Conservation (phyloP, 176 grass and related monocot genomes). For the Oryza officinalis region DNA sequence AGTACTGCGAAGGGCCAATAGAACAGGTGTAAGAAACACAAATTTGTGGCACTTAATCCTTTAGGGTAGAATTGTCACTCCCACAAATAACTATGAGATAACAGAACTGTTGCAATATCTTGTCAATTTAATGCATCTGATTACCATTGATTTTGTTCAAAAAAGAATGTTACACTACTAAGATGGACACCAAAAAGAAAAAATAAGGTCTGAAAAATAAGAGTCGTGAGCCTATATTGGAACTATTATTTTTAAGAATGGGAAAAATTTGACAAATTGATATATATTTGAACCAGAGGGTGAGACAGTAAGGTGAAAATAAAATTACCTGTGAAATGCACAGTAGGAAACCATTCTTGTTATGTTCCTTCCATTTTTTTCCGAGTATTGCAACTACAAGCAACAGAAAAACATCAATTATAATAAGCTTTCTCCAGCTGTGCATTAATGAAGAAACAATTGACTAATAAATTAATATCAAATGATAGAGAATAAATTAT, state of each 20-base stretch:
- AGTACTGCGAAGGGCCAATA: conserved; percentile 46
- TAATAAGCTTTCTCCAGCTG: conserved; percentile 5
- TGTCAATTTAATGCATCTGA: neutral
- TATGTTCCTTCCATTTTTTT: conserved; percentile 62
- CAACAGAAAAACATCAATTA: conserved; percentile 18
- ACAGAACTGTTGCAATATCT: conserved; percentile 18
- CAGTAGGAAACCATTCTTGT: conserved; percentile 87
- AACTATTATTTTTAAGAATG: conserved; percentile 31
- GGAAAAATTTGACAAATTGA: neutral
- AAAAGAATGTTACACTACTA: neutral
- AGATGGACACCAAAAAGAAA: neutral
- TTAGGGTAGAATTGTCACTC: neutral
- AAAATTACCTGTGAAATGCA: conserved; percentile 73
- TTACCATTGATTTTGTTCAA: neutral
- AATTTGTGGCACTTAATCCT: neutral
- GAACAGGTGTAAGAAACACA: conserved; percentile 10
- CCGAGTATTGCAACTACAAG: conserved; percentile 75
- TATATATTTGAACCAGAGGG: conserved; percentile 25
- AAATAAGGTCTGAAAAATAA: neutral
- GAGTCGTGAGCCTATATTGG: neutral
- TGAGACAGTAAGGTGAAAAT: neutral
- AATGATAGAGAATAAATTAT: neutral
- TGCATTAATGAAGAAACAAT: neutral
- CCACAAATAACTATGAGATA: conserved; percentile 31
- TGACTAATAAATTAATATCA: neutral